A percentile compares a stretch with the other conserved stretches of the same genome.
Evolutionary conservation across 495 filamentous ascomycete genomes (phyloP).

Genomic region (Copromyces sp.): DNA sequence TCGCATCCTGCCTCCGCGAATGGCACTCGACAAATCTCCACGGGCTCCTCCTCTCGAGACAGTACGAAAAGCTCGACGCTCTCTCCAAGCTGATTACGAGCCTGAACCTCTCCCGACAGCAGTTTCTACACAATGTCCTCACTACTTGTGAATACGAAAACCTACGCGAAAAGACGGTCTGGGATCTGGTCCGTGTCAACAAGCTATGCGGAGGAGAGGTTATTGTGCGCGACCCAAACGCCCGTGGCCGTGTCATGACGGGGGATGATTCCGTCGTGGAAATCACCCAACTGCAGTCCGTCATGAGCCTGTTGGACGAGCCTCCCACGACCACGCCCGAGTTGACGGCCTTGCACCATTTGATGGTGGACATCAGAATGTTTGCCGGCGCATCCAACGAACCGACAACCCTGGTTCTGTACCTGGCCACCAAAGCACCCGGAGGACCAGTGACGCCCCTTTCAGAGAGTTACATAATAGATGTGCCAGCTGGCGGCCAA

Average conservation of each 20-base stretch:
- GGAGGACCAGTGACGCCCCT: slow-evolving; percentile 53
- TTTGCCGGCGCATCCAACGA: slow-evolving; percentile 63
- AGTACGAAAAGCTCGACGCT: slow-evolving; percentile 72
- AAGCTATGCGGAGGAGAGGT: slow-evolving; percentile 85
- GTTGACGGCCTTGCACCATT: slow-evolving; percentile 64
- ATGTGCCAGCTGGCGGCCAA: slow-evolving; percentile 63
- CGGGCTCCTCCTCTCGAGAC: slow-evolving; percentile 72
- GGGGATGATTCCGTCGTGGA: slow-evolving; percentile 90
- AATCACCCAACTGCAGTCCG: slow-evolving; percentile 80
- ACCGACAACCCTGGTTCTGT: slow-evolving; percentile 65
- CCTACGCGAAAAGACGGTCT: slow-evolving; percentile 78
- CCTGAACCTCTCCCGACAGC: slow-evolving; percentile 72
- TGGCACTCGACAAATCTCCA: slow-evolving; percentile 98
- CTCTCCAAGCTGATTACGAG: slow-evolving; percentile 68
- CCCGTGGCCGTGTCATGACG: slow-evolving; percentile 76
- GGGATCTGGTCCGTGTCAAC: slow-evolving; percentile 89
- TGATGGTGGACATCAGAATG: slow-evolving; percentile 73
- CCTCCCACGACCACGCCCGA: slow-evolving; percentile 58
- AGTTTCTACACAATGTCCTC: slow-evolving; percentile 86
- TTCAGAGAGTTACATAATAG: slow-evolving; percentile 73
- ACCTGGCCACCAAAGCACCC: slow-evolving; percentile 60
- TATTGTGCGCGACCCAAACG: slow-evolving; percentile 80
- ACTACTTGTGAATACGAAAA: slow-evolving; percentile 68
- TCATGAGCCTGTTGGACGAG: slow-evolving; percentile 88
- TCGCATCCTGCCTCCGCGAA: slow-evolving; percentile 88